A percentile compares a stretch with the other conserved stretches of the same genome.
phyloP scores from a whole-genome alignment of 23 red algal genomes.

The Gracilaria vermiculophylla region DNA sequence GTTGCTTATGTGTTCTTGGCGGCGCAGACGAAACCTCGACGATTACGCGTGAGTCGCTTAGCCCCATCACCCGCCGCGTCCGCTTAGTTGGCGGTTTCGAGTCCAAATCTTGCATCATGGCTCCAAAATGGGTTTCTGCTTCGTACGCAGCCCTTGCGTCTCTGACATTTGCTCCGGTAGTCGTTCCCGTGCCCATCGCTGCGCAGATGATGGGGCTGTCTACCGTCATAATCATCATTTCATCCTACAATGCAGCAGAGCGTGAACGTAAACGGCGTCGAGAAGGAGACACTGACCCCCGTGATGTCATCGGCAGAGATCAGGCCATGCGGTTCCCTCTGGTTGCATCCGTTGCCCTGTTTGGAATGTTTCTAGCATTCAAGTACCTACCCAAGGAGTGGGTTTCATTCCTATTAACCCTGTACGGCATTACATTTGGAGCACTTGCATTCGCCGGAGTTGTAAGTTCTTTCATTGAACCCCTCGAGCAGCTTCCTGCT shows the following conservation, averaged over 20 bases:
- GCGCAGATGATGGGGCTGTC: conserved; percentile 65
- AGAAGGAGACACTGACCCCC: conserved; percentile 37
- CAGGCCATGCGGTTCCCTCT: conserved; percentile 85
- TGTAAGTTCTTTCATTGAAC: conserved; percentile 3
- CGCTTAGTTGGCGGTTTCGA: no score
- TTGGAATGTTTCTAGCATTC: conserved; percentile 91
- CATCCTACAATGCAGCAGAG: conserved; percentile 42
- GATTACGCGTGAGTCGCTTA: no score
- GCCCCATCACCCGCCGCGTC: no score
- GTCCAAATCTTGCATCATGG: neutral
- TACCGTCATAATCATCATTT: conserved; percentile 53
- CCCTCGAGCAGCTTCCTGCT: conserved; percentile 10
- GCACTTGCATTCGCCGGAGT: conserved; percentile 42
- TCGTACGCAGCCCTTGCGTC: conserved; percentile 16
- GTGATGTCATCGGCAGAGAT: conserved; percentile 82
- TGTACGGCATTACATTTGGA: conserved; percentile 68
- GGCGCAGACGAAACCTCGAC: no score
- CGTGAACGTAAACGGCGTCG: conserved; percentile 42
- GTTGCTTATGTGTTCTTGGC: no score
- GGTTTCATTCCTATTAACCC: conserved; percentile 62
- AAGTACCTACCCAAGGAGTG: conserved; percentile 81
- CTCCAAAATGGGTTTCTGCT: neutral
- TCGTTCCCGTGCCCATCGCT: conserved; percentile 41
- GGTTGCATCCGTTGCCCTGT: conserved; percentile 70
- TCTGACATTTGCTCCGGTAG: conserved; percentile 1